Percentiles rank a stretch among this genome's conserved stretches.
Conservation (phyloP, 768 basidiomycete genomes). For the Tylopilus sp. region DNA sequence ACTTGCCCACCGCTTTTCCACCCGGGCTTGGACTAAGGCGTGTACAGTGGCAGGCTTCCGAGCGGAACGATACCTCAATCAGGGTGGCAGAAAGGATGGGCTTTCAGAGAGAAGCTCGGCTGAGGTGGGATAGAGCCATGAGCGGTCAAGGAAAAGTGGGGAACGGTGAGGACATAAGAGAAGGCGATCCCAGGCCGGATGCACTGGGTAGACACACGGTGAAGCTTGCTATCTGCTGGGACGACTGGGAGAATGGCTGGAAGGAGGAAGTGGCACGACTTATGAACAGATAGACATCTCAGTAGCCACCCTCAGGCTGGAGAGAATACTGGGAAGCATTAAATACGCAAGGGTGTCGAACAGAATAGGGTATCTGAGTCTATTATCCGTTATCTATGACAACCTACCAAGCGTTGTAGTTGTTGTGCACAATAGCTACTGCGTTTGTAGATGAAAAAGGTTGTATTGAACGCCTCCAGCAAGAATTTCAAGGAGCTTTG, state of each 20-base stretch:
- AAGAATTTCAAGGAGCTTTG: conserved; percentile 16
- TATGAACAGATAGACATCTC: conserved; percentile 5
- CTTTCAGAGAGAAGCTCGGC: conserved; percentile 49
- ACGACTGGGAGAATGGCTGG: conserved; percentile 26
- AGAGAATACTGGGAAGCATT: no score
- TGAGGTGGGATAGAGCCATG: conserved; percentile 53
- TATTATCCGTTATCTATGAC: no score
- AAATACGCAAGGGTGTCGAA: no score
- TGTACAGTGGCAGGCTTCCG: conserved; percentile 58
- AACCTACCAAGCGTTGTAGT: no score
- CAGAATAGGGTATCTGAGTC: no score
- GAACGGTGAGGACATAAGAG: conserved; percentile 34
- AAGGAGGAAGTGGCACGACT: conserved; percentile 4
- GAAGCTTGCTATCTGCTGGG: conserved; percentile 41
- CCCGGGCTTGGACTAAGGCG: conserved; percentile 55
- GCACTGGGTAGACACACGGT: conserved; percentile 36
- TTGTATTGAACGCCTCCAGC: neutral
- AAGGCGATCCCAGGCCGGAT: conserved; percentile 22
- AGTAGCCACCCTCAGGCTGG: no score
- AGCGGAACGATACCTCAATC: conserved; percentile 45
- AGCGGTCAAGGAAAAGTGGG: conserved; percentile 33
- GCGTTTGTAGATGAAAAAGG: no score
- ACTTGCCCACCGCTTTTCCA: conserved; percentile 30
- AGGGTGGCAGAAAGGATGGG: conserved; percentile 56
- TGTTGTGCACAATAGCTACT: no score